These are phyloP conservation scores for Aureobasidium mangrovei DNA, from an alignment of 2,329 filamentous ascomycete genomes.

Conservation along the genomic window DNA sequence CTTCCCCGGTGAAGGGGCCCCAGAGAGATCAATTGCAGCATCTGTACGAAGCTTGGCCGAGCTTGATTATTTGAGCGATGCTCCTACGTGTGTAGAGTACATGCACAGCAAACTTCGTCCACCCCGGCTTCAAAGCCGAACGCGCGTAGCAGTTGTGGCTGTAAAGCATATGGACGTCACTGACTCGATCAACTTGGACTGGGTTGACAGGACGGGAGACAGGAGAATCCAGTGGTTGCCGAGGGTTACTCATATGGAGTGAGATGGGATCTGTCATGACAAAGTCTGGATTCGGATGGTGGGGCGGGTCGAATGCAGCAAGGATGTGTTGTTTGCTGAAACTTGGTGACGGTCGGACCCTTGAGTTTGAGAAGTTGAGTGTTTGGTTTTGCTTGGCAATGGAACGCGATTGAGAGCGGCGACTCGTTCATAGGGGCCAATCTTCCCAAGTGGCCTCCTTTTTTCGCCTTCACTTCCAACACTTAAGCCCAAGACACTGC, in stretches of 20 bases:
- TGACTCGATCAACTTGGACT: too few relatives aligned
- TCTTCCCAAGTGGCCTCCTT: background rate
- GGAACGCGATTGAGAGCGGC: conserved; percentile 1
- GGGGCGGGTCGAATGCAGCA: conserved; percentile 6
- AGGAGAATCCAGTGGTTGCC: background rate
- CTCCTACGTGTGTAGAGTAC: background rate
- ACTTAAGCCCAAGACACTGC: background rate
- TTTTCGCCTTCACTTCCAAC: conserved; percentile 5
- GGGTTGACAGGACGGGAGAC: background rate
- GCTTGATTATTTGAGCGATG: background rate
- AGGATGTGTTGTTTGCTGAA: conserved; percentile 4
- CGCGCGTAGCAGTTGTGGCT: background rate
- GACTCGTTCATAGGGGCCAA: background rate
- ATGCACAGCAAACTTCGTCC: background rate
- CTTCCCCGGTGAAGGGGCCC: background rate
- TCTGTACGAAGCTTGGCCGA: background rate
- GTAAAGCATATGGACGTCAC: too few relatives aligned
- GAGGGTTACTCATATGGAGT: background rate
- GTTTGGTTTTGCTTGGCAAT: background rate
- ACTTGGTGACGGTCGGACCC: background rate
- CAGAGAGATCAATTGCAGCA: background rate
- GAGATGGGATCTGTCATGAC: background rate
- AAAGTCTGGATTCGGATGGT: conserved; percentile 8
- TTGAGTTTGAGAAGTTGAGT: background rate
- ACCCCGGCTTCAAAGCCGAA: too few relatives aligned